Evolutionary conservation across 2,329 filamentous ascomycete genomes (phyloP), one percentile per base, ranked within the genome.

Genomic region (Colletotrichum spaethianum): DNA sequence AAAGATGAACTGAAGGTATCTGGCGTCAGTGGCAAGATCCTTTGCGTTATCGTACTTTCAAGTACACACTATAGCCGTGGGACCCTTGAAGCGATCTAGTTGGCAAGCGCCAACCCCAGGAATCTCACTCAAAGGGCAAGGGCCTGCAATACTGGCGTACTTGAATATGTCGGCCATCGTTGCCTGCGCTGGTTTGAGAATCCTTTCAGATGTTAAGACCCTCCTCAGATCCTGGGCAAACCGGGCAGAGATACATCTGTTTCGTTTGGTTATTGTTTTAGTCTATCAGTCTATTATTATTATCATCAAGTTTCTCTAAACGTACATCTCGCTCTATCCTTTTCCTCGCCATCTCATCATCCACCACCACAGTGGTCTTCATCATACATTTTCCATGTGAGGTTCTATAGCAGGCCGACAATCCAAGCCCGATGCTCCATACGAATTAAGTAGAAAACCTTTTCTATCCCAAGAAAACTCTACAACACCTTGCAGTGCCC

Each of bases 1-100:
- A 63, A 82, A 84, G n/a, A 83, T 78, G 9, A 80, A 74, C 81
- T 83, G 60, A 2, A 11, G 11, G 4, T 33, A 9, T n/a, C 26
- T 52, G 44, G 18, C 12, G 40, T 48, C 40, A 59, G 46, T 28
- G 9, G 28, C 20, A 6, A 28, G 18, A 5, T 20, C 14, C 16
- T 55, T 4, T 4, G 6, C 31, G 23, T 11, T 9, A 9, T 18
- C 16, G 31, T 38, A 20, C n/a, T 14, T 40, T 16, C 7, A 28
- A 16, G 12, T 3, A 42, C 60, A 8, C 36, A 70, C 67, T 36
- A 66, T 70, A 11, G 67, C 62, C 11, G 55, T 53, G 4, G 66
- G 42, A 9, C 62, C 67, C 55, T 68, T 16, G 7, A 8, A 40
- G n/a, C 1, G n/a, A 8, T 26, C 7, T 31, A 14, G 36, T 33